phyloP scores from a whole-genome alignment of 208 protist genomes.

The Zelonia costaricensis region DNA sequence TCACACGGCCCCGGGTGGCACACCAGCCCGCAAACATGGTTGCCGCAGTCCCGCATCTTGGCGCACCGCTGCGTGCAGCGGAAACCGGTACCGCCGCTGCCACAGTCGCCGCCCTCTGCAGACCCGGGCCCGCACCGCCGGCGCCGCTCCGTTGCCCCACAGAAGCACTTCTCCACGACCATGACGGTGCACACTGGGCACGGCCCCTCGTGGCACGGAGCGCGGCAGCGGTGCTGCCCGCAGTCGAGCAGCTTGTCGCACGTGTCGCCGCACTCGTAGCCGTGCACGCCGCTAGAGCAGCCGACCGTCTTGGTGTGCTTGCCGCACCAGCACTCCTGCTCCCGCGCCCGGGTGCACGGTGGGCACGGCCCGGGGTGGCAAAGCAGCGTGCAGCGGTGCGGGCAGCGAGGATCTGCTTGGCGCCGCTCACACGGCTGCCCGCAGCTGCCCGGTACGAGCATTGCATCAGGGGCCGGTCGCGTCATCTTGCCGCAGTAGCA shows the following conservation, averaged over 20 bases:
- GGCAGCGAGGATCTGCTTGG: constrained; percentile 53
- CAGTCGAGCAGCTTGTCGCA: constrained; percentile 80
- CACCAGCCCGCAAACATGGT: constrained; percentile 69
- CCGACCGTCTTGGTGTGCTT: constrained; percentile 61
- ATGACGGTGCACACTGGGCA: constrained; percentile 83
- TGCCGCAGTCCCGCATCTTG: constrained; percentile 78
- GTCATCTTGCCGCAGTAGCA: constrained; percentile 83
- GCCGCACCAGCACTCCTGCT: constrained; percentile 83
- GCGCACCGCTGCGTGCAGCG: constrained; percentile 45
- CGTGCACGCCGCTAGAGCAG: constrained; percentile 69
- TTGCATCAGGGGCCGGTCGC: constrained; percentile 50
- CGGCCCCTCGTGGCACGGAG: constrained; percentile 83
- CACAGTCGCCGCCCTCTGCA: neutral
- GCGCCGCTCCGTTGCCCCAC: constrained; percentile 58
- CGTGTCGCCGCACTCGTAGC: constrained; percentile 72
- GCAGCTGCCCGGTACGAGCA: constrained; percentile 81
- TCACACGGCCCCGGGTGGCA: constrained; percentile 85
- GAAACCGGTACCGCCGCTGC: constrained; percentile 22
- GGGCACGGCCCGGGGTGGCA: constrained; percentile 87
- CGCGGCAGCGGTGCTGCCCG: constrained; percentile 77
- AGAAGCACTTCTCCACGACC: constrained; percentile 81
- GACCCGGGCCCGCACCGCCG: constrained; percentile 37
- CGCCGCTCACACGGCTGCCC: constrained; percentile 65
- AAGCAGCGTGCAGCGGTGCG: constrained; percentile 72
- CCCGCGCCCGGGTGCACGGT: constrained; percentile 58